A percentile compares a stretch with the other conserved stretches of the same genome.
Conservation (phyloP, 371 early-diverging fungal genomes). For the Dichotomocladium elegans region DNA sequence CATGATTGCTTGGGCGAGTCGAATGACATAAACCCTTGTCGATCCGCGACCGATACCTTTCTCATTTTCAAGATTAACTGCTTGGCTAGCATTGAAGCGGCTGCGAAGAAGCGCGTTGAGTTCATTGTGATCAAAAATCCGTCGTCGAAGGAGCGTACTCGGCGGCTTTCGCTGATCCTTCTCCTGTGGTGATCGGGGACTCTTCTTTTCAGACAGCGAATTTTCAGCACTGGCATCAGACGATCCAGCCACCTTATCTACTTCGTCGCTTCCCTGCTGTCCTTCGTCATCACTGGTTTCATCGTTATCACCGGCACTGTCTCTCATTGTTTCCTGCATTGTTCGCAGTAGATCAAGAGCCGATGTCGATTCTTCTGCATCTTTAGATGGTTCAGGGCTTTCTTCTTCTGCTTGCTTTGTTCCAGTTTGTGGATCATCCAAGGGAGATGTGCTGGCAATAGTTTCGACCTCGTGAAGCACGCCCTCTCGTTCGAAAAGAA, state of each 20-base stretch:
- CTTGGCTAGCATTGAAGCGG: conserved; percentile 15
- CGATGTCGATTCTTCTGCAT: not conserved
- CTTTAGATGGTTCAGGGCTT: not conserved
- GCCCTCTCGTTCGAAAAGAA: conserved; percentile 63
- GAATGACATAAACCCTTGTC: conserved; percentile 31
- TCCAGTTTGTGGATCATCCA: conserved; percentile 4
- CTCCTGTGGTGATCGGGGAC: not conserved
- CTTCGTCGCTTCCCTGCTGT: conserved; percentile 10
- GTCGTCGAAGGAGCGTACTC: conserved; percentile 6
- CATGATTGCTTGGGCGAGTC: conserved; percentile 25
- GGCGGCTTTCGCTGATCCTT: not conserved
- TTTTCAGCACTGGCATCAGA: not conserved
- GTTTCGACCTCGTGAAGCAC: conserved; percentile 55
- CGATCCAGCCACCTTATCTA: conserved; percentile 9
- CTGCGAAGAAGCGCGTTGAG: conserved; percentile 27
- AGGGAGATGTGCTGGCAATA: conserved; percentile 28
- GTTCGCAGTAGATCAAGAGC: not conserved
- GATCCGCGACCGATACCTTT: conserved; percentile 36
- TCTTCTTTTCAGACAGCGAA: not conserved
- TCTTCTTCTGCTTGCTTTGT: not conserved
- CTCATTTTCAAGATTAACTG: conserved; percentile 12
- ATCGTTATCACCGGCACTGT: not conserved
- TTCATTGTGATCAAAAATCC: conserved; percentile 25
- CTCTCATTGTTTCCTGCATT: conserved; percentile 5
- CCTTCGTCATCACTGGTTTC: conserved; percentile 10